Evolutionary conservation across 106 monocot species (phyloP), one percentile per base, ranked within the genome.

Genomic region (Platanthera zijinensis): DNA sequence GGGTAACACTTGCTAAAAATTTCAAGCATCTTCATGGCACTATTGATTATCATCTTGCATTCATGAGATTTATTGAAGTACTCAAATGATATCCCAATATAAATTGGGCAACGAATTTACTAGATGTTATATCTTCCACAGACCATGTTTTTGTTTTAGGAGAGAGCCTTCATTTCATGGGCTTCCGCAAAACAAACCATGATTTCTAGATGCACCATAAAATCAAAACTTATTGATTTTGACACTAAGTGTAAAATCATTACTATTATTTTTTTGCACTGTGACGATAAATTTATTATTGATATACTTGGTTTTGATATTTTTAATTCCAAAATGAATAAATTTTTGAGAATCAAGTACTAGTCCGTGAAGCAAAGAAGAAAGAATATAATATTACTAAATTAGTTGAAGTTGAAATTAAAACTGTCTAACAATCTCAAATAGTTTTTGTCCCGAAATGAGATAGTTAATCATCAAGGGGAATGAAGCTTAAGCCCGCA

Each of bases 141-240:
- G 74, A 52, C 3, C 56, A 22, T 6, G 51, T 75, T 15, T 75
- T 75, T 52, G 9, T 22, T 28, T 10, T 12, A 17, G 4, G 74
- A 25, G 10, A 13, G 51, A 25, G 74, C 21, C 32, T 15, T 3
- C 6, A 53, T 75, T 21, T 52, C 51, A 9, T 52, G 51, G 74
- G 51, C n/a, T 19, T 75, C 74, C 12, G 1, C 39, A 39, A 39
- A 75, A 75, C 21, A 75, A 75, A 75, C 52, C 25, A 19, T 50
- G 9, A 52, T 75, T 52, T 8, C 52, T 13, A 13, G 53, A 12
- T 75, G 18, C 11, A 75, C 51, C 22, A 52, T 75, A n/a, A 21
- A 75, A 52, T 75, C 74, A 13, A 11, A 52, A 51, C 53, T 75
- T 53, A 53, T 75, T 6, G 74, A 50, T 8, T 75, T 75, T 10